Percentiles rank a stretch among this genome's conserved stretches.
Evolutionary conservation across 768 basidiomycete genomes (phyloP).

Genomic region (Boletus sp.): DNA sequence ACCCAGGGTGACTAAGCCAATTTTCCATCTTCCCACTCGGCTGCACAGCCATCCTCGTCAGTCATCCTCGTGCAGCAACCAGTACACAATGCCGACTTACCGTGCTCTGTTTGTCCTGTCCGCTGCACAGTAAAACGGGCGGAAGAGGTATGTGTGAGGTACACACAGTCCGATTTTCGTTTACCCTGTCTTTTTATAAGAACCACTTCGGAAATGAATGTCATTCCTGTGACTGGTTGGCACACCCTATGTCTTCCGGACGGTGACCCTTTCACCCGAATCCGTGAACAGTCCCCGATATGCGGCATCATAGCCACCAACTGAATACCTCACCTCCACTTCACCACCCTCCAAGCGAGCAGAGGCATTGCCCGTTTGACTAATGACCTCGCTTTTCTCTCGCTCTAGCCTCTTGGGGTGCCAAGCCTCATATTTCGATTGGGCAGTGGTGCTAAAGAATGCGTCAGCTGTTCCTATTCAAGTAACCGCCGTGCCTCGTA

Average conservation of each 20-base stretch:
- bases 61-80: constrained; percentile 20
- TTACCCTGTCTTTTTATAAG: constrained; percentile 30
- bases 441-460: constrained; percentile 10
- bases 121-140: constrained; percentile 3
- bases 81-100: constrained; percentile 21
- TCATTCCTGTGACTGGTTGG: constrained; percentile 31
- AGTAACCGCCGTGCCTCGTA: constrained; percentile 26
- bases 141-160: constrained; percentile 25
- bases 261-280: constrained; percentile 29
- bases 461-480: constrained; percentile 16
- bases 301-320: constrained; percentile 28
- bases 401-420: constrained; percentile 17
- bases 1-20: constrained; percentile 32
- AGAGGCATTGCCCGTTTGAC: constrained; percentile 33
- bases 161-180: constrained; percentile 9
- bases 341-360: constrained; percentile 21
- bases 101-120: constrained; percentile 3
- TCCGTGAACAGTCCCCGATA: constrained; percentile 29
- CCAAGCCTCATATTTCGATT: constrained; percentile 21
- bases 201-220: constrained; percentile 34
- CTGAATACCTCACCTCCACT: constrained; percentile 14
- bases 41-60: constrained; percentile 27
- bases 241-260: constrained; percentile 27
- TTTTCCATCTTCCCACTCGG: constrained; percentile 25
- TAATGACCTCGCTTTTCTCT: constrained; percentile 25